A percentile compares a stretch with the other conserved stretches of the same genome.
Conservation (phyloP, 1,284 basidiomycete species). For the Ganoderma sinense region DNA sequence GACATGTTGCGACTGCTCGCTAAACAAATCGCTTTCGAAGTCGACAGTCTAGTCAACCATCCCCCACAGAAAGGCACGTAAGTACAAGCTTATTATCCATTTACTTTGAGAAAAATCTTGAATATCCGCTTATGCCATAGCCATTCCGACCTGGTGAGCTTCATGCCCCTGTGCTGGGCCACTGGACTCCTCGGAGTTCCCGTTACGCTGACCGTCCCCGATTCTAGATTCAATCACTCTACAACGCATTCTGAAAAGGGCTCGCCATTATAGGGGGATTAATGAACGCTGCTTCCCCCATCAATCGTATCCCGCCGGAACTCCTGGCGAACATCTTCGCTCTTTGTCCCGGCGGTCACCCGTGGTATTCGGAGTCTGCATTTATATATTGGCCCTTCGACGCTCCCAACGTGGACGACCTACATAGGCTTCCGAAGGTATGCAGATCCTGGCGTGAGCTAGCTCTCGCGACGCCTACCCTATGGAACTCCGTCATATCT, state of each 20-base stretch:
- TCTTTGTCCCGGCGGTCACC: neutral
- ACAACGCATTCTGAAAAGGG: neutral
- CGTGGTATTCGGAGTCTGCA: neutral
- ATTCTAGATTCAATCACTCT: neutral
- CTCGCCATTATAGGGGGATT: neutral
- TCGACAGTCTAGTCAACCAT: neutral
- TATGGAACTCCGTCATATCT: neutral
- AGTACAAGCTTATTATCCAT: neutral
- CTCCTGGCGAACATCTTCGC: constrained; percentile 6
- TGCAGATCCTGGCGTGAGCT: constrained; percentile 3
- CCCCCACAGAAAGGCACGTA: neutral
- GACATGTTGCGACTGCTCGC: neutral
- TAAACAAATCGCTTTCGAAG: neutral
- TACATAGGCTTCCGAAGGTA: neutral
- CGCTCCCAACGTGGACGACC: neutral
- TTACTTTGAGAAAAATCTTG: neutral
- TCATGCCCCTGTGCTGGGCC: neutral
- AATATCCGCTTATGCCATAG: neutral
- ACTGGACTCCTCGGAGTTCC: neutral
- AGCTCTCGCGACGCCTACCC: neutral
- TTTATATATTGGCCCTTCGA: neutral
- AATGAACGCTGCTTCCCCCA: neutral
- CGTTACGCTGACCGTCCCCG: neutral
- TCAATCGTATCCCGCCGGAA: constrained; percentile 13
- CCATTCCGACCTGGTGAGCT: neutral